Conservation (phyloP, 176 grass and related monocot species). For the Aegilops tauschii region DNA sequence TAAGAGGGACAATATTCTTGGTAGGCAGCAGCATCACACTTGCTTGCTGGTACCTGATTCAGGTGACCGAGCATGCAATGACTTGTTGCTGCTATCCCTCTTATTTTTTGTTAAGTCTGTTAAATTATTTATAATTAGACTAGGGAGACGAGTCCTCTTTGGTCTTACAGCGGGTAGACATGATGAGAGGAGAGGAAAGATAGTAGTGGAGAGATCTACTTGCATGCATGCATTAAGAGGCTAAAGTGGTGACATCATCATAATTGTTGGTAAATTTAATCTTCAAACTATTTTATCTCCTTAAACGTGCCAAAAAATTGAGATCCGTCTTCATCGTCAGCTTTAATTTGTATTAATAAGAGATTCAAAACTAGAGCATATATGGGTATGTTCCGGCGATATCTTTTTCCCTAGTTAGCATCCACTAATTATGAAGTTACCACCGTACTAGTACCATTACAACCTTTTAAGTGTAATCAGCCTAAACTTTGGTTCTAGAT, state of each 20-base stretch:
- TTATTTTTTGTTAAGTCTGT: not conserved
- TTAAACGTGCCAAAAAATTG: too few relatives aligned
- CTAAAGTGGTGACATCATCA: not conserved
- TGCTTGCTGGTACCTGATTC: constrained; percentile 59
- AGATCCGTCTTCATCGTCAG: too few relatives aligned
- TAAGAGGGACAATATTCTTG: constrained; percentile 40
- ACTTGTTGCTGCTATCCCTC: not conserved
- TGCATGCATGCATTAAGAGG: not conserved
- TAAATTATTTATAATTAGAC: not conserved
- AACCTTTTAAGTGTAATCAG: not conserved
- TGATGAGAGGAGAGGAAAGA: not conserved
- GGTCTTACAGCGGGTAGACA: not conserved
- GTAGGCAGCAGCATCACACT: constrained; percentile 35
- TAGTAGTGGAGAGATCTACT: not conserved
- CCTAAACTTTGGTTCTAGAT: not conserved
- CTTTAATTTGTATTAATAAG: too few relatives aligned
- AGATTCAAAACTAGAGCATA: too few relatives aligned
- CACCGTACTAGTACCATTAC: not conserved
- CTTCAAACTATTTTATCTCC: not conserved
- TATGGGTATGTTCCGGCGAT: too few relatives aligned
- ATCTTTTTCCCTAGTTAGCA: not conserved
- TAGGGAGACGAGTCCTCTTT: not conserved
- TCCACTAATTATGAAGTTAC: not conserved
- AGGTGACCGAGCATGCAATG: constrained; percentile 11
- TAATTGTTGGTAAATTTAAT: not conserved